Evolutionary conservation across 331 rosid genomes (phyloP).

Genomic region (Acacia concinna): DNA sequence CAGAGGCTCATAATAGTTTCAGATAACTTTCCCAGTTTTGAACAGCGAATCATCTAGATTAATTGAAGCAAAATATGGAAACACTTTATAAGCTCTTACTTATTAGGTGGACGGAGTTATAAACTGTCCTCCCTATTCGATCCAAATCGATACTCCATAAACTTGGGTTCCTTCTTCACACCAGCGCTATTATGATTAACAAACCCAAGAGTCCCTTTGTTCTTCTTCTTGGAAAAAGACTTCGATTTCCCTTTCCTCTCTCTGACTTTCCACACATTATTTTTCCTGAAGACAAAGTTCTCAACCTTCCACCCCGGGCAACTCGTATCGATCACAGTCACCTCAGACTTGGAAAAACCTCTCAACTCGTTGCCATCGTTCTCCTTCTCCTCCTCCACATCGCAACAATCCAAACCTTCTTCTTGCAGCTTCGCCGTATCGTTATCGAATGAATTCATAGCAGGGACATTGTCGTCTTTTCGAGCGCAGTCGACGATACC

Average conservation of each 20-base stretch:
- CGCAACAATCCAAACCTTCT: constrained; percentile 20
- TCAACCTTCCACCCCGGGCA: constrained; percentile 72
- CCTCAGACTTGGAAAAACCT: constrained; percentile 83
- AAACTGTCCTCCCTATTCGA: neutral
- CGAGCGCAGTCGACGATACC: constrained; percentile 18
- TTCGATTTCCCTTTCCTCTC: constrained; percentile 56
- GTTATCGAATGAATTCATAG: constrained; percentile 14
- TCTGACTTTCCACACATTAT: constrained; percentile 76
- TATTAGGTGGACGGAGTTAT: constrained; percentile 29
- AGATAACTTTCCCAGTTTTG: neutral
- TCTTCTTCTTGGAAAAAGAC: constrained; percentile 14
- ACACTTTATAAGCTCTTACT: constrained; percentile 45
- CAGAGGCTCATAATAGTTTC: neutral
- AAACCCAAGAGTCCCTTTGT: neutral
- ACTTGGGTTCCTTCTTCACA: neutral
- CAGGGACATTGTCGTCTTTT: constrained; percentile 20
- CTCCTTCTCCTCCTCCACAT: constrained; percentile 21
- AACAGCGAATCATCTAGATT: neutral
- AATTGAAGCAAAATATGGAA: constrained; percentile 1
- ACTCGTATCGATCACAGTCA: constrained; percentile 89
- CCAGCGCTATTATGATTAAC: neutral
- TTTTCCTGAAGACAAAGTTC: constrained; percentile 70
- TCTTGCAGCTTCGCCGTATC: constrained; percentile 25
- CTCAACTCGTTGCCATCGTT: constrained; percentile 50
- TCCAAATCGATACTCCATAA: constrained; percentile 14